Conservation (phyloP, 805 yeast genomes). For the Teunomyces cretensis region DNA sequence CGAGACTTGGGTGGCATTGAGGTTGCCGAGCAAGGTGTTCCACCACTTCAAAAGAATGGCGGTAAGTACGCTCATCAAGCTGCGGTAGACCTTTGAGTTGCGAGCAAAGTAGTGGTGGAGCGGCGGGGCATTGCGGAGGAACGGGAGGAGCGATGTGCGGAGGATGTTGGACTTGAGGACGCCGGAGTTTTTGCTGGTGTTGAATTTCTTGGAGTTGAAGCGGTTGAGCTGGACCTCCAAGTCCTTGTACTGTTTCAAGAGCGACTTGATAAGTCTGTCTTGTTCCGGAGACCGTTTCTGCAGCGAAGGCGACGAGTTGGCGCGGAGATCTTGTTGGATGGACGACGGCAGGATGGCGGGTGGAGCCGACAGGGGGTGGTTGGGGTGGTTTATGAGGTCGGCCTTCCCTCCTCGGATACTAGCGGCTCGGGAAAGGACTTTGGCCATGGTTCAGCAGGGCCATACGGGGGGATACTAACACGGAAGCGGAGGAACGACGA, state of each 20-base stretch:
- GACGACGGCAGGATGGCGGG: slow-evolving; percentile 5
- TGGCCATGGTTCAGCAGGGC: slow-evolving; percentile 13
- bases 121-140: slow-evolving; percentile 31
- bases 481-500: background rate
- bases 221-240: slow-evolving; percentile 46
- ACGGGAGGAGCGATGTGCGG: slow-evolving; percentile 47
- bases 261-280: slow-evolving; percentile 21
- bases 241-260: slow-evolving; percentile 33
- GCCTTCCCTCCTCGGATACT: slow-evolving; percentile 12
- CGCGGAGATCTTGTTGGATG: slow-evolving; percentile 2
- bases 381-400: slow-evolving; percentile 1
- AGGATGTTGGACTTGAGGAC: slow-evolving; percentile 46
- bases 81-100: slow-evolving; percentile 25
- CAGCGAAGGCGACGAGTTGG: background rate
- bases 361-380: background rate
- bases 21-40: slow-evolving; percentile 41
- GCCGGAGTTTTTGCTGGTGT: slow-evolving; percentile 20
- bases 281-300: slow-evolving; percentile 11
- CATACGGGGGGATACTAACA: background rate
- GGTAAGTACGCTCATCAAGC: slow-evolving; percentile 32
- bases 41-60: slow-evolving; percentile 51
- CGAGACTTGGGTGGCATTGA: slow-evolving; percentile 2
- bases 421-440: slow-evolving; percentile 18
- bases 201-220: slow-evolving; percentile 37
- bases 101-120: slow-evolving; percentile 20